Percentiles rank a stretch among this genome's conserved stretches.
Evolutionary conservation across 495 filamentous ascomycete genomes (phyloP).

Genomic region (Penicillium desertorum): DNA sequence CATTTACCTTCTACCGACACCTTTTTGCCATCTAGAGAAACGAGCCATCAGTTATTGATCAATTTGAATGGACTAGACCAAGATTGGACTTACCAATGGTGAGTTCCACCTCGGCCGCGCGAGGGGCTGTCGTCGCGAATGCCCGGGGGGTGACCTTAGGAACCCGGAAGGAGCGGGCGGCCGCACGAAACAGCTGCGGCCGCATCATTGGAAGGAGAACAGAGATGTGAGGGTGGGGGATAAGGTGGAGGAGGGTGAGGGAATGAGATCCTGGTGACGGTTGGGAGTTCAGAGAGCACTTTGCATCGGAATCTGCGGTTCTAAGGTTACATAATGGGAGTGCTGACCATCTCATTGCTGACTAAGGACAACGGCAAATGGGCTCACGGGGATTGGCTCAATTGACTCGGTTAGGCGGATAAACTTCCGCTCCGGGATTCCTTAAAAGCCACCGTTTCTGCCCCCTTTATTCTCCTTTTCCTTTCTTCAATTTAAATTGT

Average conservation of each 20-base stretch:
- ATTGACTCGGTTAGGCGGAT: constrained; percentile 39
- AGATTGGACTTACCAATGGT: constrained; percentile 71
- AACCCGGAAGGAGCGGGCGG: constrained; percentile 72
- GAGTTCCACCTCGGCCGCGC: constrained; percentile 87
- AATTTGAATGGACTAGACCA: constrained; percentile 27
- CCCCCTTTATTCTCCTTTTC: constrained; percentile 37
- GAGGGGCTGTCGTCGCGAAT: constrained; percentile 70
- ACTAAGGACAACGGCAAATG: constrained; percentile 36
- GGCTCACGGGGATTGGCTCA: constrained; percentile 34
- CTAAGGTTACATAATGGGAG: constrained; percentile 31
- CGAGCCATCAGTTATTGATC: constrained; percentile 11
- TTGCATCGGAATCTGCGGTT: constrained; percentile 38
- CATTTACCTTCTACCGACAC: constrained; percentile 86
- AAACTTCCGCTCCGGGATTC: constrained; percentile 26
- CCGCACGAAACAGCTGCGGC: constrained; percentile 81
- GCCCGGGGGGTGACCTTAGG: constrained; percentile 62
- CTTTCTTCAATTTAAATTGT: constrained; percentile 52
- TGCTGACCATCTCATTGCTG: constrained; percentile 34
- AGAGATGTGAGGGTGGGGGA: constrained; percentile 41
- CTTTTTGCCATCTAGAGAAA: constrained; percentile 81
- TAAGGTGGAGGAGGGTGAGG: constrained; percentile 24
- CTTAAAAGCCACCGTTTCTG: constrained; percentile 18
- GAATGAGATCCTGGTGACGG: constrained; percentile 18
- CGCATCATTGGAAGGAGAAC: constrained; percentile 66
- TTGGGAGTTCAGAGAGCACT: constrained; percentile 37